phyloP scores from a whole-genome alignment of 2,329 filamentous ascomycete genomes.

The Paraconiothyrium brasiliense region DNA sequence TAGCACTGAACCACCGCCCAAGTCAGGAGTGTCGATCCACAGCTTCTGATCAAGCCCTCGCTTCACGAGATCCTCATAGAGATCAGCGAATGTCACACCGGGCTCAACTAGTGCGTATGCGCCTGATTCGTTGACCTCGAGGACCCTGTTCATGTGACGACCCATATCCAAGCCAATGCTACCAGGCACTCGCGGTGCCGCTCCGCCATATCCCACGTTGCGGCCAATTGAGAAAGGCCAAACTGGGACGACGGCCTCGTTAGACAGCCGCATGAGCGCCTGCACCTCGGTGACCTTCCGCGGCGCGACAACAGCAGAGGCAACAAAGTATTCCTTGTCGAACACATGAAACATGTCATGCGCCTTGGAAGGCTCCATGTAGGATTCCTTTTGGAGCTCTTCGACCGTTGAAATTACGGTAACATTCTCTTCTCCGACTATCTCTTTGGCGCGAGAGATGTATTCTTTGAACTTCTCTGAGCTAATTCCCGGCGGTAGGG shows the following conservation, averaged over 20 bases:
- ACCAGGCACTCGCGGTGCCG: constrained; percentile 57
- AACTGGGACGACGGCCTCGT: constrained; percentile 41
- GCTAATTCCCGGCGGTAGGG: not conserved
- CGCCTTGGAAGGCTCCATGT: not conserved
- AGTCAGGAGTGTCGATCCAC: constrained; percentile 54
- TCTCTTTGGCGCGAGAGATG: not conserved
- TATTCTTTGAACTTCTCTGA: not conserved
- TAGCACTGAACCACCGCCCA: constrained; percentile 42
- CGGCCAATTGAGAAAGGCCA: constrained; percentile 51
- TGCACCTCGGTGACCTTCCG: not conserved
- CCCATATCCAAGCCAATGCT: constrained; percentile 57
- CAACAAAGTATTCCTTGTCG: not conserved
- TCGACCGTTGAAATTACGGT: not conserved
- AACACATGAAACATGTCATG: not conserved
- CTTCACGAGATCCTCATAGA: constrained; percentile 55
- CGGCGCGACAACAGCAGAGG: not conserved
- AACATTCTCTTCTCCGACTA: not conserved
- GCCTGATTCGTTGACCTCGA: constrained; percentile 51
- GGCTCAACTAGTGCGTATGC: constrained; percentile 55
- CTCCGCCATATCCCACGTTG: constrained; percentile 60
- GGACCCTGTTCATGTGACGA: constrained; percentile 52
- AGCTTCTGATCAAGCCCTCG: constrained; percentile 44
- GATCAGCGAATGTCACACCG: constrained; percentile 58
- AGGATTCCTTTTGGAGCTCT: not conserved
- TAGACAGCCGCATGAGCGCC: constrained; percentile 38